Conservation (phyloP, 2,329 filamentous ascomycete species). For the Pezicula neosporulosa region DNA sequence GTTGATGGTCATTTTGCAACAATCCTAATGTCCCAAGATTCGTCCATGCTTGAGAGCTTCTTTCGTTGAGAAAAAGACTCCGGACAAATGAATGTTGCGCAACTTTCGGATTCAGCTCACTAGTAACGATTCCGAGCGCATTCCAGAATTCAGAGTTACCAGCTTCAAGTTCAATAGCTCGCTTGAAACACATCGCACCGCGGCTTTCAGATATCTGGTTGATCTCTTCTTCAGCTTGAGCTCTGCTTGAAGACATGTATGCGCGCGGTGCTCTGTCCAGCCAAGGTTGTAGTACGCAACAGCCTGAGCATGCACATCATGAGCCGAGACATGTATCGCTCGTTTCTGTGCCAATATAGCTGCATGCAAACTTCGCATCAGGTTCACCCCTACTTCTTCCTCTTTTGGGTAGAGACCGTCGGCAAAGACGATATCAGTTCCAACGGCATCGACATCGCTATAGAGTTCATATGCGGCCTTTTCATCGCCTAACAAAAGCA, state of each 20-base stretch:
- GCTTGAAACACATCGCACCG: slow-evolving; percentile 89
- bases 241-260: slow-evolving; percentile 56
- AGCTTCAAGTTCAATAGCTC: slow-evolving; percentile 90
- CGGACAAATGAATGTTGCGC: slow-evolving; percentile 92
- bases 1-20: slow-evolving; percentile 74
- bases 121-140: slow-evolving; percentile 86
- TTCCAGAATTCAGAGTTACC: slow-evolving; percentile 98
- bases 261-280: slow-evolving; percentile 85
- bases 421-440: slow-evolving; percentile 32
- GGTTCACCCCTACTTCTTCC: slow-evolving; percentile 32
- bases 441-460: slow-evolving; percentile 65
- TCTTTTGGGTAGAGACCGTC: slow-evolving; percentile 29
- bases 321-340: slow-evolving; percentile 68
- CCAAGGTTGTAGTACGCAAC: slow-evolving; percentile 98
- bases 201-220: slow-evolving; percentile 70
- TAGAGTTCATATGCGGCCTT: slow-evolving; percentile 57
- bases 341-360: slow-evolving; percentile 85
- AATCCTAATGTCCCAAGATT: slow-evolving; percentile 87
- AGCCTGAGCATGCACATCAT: slow-evolving; percentile 82
- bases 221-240: slow-evolving; percentile 50
- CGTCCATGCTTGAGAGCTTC: slow-evolving; percentile 81
- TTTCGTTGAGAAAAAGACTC: slow-evolving; percentile 88
- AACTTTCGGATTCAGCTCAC: slow-evolving; percentile 78
- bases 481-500: slow-evolving; percentile 53
- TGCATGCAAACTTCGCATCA: slow-evolving; percentile 62